Evolutionary conservation across 768 basidiomycete genomes (phyloP), one percentile per base, ranked within the genome.

Genomic region (Asterophora parasitica): DNA sequence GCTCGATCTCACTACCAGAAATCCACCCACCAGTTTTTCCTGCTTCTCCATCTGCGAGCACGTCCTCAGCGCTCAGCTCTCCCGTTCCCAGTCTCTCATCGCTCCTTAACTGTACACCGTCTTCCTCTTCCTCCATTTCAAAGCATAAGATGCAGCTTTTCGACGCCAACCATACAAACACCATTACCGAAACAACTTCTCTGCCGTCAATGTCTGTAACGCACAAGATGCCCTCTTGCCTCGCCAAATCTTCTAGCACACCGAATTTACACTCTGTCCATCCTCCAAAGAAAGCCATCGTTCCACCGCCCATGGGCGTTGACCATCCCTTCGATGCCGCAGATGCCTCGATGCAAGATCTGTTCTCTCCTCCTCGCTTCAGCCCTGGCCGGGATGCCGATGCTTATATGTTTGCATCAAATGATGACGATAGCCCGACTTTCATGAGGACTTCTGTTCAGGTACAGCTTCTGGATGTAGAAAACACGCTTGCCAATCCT

Each of bases 11-110:
- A 35, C 30, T 51, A 26, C 50, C 53, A 12, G 53, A 55, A 45
- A 48, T 55, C 5, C 44, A 40, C 33, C 40, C 47, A 15, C 20
- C 39, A 34, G 28, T 35, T 17, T 42, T 49, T 10, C 23, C 47
- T 7, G 43, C 31, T 17, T 52, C 47, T 34, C 38, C 44, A 10
- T 39, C 44, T 16, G 17, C 26, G n/a, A 17, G 35, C 9, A 36
- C 38, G 6, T 44, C 44, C 32, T 40, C 50, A n/a, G 41, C 47
- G 27, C 46, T 49, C 34, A 41, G 40, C 15, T 55, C 54, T 3
- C 36, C 54, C 10, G 44, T 44, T 17, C 54, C 54, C 2, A 55
- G 54, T 45, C 54, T 52, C 41, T 55, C 54, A 1, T 52, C 54
- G 15, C 51, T 55, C 27, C 28, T 55, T 31, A 46, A 51, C n/a